Evolutionary conservation across 2,329 filamentous ascomycete species (phyloP).

Genomic region (Colletotrichum caudatum): DNA sequence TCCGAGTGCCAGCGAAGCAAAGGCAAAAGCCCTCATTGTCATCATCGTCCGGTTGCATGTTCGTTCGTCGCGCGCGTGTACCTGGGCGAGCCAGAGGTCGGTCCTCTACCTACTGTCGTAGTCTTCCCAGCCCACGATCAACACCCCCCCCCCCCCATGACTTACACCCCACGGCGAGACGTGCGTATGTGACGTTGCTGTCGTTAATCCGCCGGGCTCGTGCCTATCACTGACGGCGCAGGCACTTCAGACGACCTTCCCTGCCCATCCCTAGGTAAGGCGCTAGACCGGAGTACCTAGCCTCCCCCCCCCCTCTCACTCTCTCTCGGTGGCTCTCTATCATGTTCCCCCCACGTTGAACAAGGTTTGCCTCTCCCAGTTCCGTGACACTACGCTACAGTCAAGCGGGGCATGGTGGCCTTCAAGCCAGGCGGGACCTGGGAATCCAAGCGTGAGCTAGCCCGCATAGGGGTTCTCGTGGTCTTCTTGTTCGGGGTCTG

Average conservation of each 20-base stretch:
- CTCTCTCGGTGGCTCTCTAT: neutral
- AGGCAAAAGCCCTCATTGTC: neutral
- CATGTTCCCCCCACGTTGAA: constrained; percentile 23
- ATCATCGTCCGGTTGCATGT: neutral
- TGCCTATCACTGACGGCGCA: neutral
- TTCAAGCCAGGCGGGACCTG: constrained; percentile 6
- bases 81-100: neutral
- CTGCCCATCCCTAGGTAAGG: neutral
- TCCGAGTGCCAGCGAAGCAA: constrained; percentile 6
- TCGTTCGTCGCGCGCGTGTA: neutral
- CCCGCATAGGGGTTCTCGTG: neutral
- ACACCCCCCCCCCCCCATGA: neutral
- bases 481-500: neutral
- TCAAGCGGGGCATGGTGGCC: constrained; percentile 15
- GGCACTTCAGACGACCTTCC: constrained; percentile 32
- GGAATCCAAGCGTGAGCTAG: constrained; percentile 3
- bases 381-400: constrained; percentile 20
- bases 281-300: constrained; percentile 9
- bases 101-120: no score
- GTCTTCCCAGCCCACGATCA: neutral
- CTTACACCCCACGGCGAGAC: constrained; percentile 22
- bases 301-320: neutral
- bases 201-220: neutral
- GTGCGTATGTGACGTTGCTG: no score
- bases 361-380: constrained; percentile 14